Evolutionary conservation across 2,329 filamentous ascomycete genomes (phyloP).

Genomic region (Pseudomassariella vexata): DNA sequence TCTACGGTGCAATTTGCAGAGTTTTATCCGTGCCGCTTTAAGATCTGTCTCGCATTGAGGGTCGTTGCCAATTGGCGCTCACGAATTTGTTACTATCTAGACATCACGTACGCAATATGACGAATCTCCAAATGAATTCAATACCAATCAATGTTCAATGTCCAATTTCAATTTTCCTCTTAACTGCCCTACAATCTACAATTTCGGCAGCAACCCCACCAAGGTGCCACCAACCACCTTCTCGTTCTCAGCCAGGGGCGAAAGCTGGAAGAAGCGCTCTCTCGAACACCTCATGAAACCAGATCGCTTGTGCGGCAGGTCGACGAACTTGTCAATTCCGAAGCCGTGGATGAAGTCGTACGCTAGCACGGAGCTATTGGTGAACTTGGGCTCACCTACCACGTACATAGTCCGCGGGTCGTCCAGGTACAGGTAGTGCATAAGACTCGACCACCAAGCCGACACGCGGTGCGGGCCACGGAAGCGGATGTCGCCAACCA

Average conservation of each 20-base stretch:
- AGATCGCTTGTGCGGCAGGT: conserved; percentile 66
- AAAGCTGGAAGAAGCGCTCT: conserved; percentile 65
- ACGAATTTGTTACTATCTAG: no score
- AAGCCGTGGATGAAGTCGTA: conserved; percentile 74
- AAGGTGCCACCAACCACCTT: conserved; percentile 49
- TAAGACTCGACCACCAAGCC: conserved; percentile 56
- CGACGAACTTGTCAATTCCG: conserved; percentile 65
- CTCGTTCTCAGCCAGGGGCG: conserved; percentile 50
- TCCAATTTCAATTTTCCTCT: no score
- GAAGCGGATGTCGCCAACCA: conserved; percentile 54
- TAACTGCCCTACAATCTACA: no score
- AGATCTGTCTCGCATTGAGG: no score
- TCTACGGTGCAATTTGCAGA: no score
- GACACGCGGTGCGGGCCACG: conserved; percentile 55
- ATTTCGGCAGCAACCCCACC: conserved; percentile 47
- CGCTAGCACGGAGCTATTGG: conserved; percentile 62
- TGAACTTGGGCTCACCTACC: conserved; percentile 67
- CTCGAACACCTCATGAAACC: conserved; percentile 60
- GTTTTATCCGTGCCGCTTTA: no score
- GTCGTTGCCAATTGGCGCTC: no score
- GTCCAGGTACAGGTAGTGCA: conserved; percentile 59
- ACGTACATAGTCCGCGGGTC: conserved; percentile 51
- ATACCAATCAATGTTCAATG: no score
- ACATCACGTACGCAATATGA: no score
- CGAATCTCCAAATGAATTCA: no score